Evolutionary conservation across 2,329 filamentous ascomycete species (phyloP).

Genomic region (Orbilia blumenaviensis): DNA sequence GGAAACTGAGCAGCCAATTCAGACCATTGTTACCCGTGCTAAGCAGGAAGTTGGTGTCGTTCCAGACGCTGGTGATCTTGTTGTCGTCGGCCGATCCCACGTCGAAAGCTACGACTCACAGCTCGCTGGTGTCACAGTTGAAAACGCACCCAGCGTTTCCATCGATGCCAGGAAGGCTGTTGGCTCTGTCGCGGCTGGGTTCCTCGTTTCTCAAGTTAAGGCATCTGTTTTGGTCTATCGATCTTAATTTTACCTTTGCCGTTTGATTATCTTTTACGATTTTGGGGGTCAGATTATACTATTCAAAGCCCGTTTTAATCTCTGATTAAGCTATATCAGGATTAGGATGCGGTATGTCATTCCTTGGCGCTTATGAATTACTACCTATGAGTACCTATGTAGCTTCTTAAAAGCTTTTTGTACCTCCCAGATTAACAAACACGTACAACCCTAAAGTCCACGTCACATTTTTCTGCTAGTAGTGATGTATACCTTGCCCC

Average conservation of each 20-base stretch:
- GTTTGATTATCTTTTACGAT: neutral
- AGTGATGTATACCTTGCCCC: too few species aligned
- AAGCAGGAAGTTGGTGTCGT: slow-evolving; percentile 69
- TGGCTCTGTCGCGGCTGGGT: slow-evolving; percentile 69
- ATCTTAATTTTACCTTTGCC: neutral
- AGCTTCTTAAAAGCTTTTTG: neutral
- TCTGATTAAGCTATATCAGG: neutral
- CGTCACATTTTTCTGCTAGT: neutral
- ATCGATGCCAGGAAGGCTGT: slow-evolving; percentile 66
- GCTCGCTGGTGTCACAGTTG: slow-evolving; percentile 52
- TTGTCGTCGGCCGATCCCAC: slow-evolving; percentile 72
- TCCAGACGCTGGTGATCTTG: slow-evolving; percentile 74
- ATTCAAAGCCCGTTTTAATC: neutral
- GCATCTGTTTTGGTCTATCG: slow-evolving; percentile 27
- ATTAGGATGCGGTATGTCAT: neutral
- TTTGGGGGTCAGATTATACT: neutral
- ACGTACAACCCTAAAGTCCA: neutral
- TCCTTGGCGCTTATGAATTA: neutral
- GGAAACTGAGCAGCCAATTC: slow-evolving; percentile 54
- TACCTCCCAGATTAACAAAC: neutral
- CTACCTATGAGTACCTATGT: neutral
- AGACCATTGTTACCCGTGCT: slow-evolving; percentile 61
- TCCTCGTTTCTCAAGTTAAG: slow-evolving; percentile 24
- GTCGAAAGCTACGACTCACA: slow-evolving; percentile 42
- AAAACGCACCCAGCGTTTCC: slow-evolving; percentile 56